Base-by-base conservation (phyloP, 148 eudicot genomes). In the Chenopodium quinoa region DNA sequence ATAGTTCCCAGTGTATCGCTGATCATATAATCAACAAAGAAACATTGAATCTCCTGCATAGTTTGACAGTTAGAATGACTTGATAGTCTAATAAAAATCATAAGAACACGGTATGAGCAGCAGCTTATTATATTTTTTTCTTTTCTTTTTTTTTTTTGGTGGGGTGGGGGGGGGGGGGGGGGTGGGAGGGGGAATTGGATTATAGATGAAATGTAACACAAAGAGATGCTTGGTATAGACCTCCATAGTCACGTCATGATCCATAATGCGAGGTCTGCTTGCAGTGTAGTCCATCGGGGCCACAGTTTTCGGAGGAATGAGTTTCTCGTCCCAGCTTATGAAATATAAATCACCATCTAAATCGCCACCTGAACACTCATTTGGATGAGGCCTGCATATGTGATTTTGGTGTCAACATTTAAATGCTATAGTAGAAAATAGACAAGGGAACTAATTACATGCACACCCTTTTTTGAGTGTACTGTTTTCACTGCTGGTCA, bases 281-380 rank as follows among this genome's bases (percentile, higher is more conserved):
- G 94, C 97, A 74, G 92, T 88, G 86, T 96, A 96, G 84, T 96
- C 98, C 99, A 96, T 96, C 31, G 99, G 99, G 9, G 91, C 70
- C 83, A 93, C 95, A 27, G 91, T 92, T 50, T 77, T 86, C 23
- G 84, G 82, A 67, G 99, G 99, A 20, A 89, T 90, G 23, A 96
- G 90, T 73, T 78, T 87, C 80, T 90, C 86, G 76, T 96, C 97
- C 99, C 99, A 96, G 90, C 98, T 91, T 72, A 96, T 82, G 68
- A 96, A 96, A 80, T 91, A 96, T 48, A 92, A 82, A 82, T 96
- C 99, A 72, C 99, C 99, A 88, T 96, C 99, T 79, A 96, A 92
- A 82, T 96, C 99, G 75, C 99, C 98, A 56, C 99, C 99, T 6
- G 98, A 92, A 87, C 99, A 96, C 87, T 93, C 99, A 83, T 93